Base-by-base conservation (phyloP, 2,329 filamentous ascomycete genomes). In the Colletotrichum magnum region DNA sequence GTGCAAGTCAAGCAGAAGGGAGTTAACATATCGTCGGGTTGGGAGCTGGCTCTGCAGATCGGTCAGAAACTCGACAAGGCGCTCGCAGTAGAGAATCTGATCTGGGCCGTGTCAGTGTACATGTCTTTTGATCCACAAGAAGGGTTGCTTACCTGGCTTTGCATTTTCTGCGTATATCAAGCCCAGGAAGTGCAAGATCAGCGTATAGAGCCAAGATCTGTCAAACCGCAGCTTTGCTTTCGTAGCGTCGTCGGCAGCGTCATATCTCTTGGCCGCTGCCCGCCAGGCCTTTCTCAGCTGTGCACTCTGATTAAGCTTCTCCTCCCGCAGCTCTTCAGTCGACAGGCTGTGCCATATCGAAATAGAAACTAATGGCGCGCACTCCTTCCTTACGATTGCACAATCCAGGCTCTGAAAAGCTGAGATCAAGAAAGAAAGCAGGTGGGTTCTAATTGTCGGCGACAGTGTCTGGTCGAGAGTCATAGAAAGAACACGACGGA, bases 351-450 rank as follows among this genome's bases (percentile, higher is more conserved):
- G 94, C 96, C 96, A 99, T 75, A 96, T 94, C 1, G 93, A 92
- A 74, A 99, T 97, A 13, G 94, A 96, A 21, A 99, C 95, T 59
- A 99, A 84, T 2, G 97, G 94, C 6, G 95, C 96, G 80, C 96
- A 98, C 84, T 99, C 96, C 79, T 98, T 98, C 71, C 96, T 91
- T 58, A 99, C 93, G 64, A 97, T 88, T 45, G 89, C 88, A 77
- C 91, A 95, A 79, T 99, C 97, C 39, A 99, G 86, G 54, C 94
- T 98, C 79, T 98, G 95, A 78, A 98, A 99, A 43, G 95, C 93
- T 73, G 92, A 90, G 58, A 97, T 97, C 71, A 98, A 87, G 80
- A 98, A 98, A 26, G 89, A 92, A 24, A 99, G 84, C n/a, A 98
- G 88, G 60, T 97, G 91, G 9, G 92, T 93, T 70, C 94, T 90